Evolutionary conservation across 441 rosid genomes (phyloP).

Genomic region (Rhodomyrtus psidioides): DNA sequence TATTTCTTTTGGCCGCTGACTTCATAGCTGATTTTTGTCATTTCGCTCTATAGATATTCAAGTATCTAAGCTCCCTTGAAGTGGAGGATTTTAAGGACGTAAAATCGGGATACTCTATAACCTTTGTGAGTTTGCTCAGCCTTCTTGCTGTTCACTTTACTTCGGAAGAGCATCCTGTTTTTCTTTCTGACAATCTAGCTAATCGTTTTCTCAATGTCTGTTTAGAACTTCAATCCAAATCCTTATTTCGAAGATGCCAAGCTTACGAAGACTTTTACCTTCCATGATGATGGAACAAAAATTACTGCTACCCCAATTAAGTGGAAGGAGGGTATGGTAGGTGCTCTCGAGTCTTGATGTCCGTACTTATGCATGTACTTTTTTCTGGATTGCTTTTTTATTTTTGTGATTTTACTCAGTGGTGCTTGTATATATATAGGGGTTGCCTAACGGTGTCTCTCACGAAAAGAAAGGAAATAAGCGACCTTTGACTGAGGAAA

Average conservation of each 20-base stretch:
- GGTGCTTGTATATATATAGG: slow-evolving; percentile 34
- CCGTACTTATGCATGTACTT: not conserved
- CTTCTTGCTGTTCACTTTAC: not conserved
- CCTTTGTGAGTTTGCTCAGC: slow-evolving; percentile 11
- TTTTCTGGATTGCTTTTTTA: not conserved
- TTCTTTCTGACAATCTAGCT: not conserved
- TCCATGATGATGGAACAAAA: slow-evolving; percentile 16
- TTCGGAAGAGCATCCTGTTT: not conserved
- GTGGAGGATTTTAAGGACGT: slow-evolving; percentile 25
- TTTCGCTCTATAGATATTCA: slow-evolving; percentile 12
- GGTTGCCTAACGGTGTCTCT: slow-evolving; percentile 72
- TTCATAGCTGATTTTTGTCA: not conserved
- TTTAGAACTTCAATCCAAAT: slow-evolving; percentile 15
- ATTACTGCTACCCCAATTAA: slow-evolving; percentile 15
- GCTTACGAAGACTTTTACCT: slow-evolving; percentile 14
- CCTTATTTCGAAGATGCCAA: slow-evolving; percentile 20
- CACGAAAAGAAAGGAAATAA: slow-evolving; percentile 89
- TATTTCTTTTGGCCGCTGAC: not conserved
- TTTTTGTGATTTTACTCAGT: slow-evolving; percentile 2
- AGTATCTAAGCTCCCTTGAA: slow-evolving; percentile 17
- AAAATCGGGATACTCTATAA: slow-evolving; percentile 22
- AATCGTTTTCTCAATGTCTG: not conserved
- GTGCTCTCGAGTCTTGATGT: not conserved
- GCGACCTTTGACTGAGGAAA: slow-evolving; percentile 57
- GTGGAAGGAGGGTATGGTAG: slow-evolving; percentile 27